These are phyloP conservation scores for Tolypocladium tundrense DNA, from an alignment of 2,329 filamentous ascomycete genomes.

Conservation along the genomic window DNA sequence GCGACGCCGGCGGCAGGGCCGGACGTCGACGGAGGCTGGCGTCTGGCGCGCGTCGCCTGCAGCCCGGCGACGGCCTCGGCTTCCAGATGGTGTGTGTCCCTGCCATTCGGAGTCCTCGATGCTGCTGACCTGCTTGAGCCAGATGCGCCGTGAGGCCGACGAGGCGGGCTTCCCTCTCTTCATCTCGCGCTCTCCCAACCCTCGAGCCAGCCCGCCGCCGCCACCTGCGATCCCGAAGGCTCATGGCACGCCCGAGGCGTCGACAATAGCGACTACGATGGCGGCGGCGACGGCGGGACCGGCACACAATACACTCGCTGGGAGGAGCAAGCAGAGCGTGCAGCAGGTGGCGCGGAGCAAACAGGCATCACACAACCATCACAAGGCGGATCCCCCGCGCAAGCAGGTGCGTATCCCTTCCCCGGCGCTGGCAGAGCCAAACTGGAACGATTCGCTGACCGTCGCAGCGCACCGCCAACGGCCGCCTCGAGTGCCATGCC, in stretches of 20 bases:
- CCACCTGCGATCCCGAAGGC: background rate
- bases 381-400: background rate
- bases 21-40: too few relatives aligned
- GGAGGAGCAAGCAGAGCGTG: background rate
- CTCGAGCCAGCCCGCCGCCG: background rate
- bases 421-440: background rate
- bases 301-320: too few relatives aligned
- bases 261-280: background rate
- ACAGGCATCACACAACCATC: background rate
- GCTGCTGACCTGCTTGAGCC: background rate
- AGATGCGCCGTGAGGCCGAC: background rate
- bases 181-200: background rate
- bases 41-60: background rate
- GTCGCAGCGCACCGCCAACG: background rate
- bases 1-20: background rate
- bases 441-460: background rate
- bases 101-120: background rate
- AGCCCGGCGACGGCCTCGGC: conserved; percentile 3
- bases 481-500: conserved; percentile 17
- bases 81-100: conserved; percentile 2
- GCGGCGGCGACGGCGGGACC: background rate
- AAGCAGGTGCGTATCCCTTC: background rate
- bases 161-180: background rate
- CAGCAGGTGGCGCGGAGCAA: background rate
- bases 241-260: background rate